phyloP scores from a whole-genome alignment of 1,139 yeast genomes.

The Pichia sp. region DNA sequence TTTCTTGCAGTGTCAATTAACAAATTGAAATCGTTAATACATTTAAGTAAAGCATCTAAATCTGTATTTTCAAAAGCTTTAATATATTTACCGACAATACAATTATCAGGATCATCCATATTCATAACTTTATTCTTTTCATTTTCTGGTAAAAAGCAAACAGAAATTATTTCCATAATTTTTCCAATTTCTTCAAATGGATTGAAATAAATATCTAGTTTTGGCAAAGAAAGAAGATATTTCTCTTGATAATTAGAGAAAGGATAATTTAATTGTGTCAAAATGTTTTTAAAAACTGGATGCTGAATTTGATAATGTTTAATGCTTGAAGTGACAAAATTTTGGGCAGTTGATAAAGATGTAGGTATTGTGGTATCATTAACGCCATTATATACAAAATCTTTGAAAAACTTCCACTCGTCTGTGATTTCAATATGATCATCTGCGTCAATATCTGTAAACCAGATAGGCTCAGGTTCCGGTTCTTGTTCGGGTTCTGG shows the following conservation, averaged over 20 bases:
- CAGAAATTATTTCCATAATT: slow-evolving; percentile 43
- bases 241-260: slow-evolving; percentile 31
- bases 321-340: slow-evolving; percentile 20
- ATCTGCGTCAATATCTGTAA: slow-evolving; percentile 26
- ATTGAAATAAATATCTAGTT: slow-evolving; percentile 48
- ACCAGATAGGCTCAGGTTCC: slow-evolving; percentile 20
- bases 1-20: slow-evolving; percentile 31
- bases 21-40: slow-evolving; percentile 37
- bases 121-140: slow-evolving; percentile 34
- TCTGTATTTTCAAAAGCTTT: slow-evolving; percentile 36
- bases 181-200: slow-evolving; percentile 69
- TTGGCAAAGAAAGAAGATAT: slow-evolving; percentile 32
- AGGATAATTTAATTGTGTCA: slow-evolving; percentile 30
- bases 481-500: background rate
- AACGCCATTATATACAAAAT: slow-evolving; percentile 14
- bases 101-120: slow-evolving; percentile 33
- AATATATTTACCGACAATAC: slow-evolving; percentile 40
- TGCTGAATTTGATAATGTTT: slow-evolving; percentile 17
- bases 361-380: slow-evolving; percentile 9
- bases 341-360: slow-evolving; percentile 16
- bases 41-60: slow-evolving; percentile 27
- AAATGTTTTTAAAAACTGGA: slow-evolving; percentile 21
- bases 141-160: slow-evolving; percentile 38
- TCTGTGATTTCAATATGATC: slow-evolving; percentile 19
- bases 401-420: slow-evolving; percentile 18